These are phyloP conservation scores for Metarhizium brunneum DNA, from an alignment of 2,329 filamentous ascomycete genomes.

Conservation along the genomic window DNA sequence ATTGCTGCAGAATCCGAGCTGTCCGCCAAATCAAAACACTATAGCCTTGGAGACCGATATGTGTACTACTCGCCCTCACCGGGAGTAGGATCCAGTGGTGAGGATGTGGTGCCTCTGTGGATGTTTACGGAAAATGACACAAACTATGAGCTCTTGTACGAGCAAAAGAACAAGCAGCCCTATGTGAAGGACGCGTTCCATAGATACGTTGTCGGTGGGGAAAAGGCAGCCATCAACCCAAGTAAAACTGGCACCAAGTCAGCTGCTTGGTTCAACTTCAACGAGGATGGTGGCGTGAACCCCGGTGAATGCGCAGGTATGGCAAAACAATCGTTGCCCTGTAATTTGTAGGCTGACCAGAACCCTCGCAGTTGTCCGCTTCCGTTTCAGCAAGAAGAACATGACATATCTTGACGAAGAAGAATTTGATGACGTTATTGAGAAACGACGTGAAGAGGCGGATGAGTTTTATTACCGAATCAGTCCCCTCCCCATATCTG, in stretches of 20 bases:
- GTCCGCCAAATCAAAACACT: slow-evolving; percentile 67
- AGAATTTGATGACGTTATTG: slow-evolving; percentile 81
- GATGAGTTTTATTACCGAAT: slow-evolving; percentile 94
- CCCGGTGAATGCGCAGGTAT: slow-evolving; percentile 86
- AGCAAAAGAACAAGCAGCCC: slow-evolving; percentile 65
- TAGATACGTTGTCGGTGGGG: slow-evolving; percentile 70
- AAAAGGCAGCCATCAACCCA: slow-evolving; percentile 77
- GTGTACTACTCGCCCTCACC: slow-evolving; percentile 84
- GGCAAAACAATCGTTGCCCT: not conserved
- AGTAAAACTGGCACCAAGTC: slow-evolving; percentile 74
- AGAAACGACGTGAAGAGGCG: slow-evolving; percentile 77
- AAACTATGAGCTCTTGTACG: slow-evolving; percentile 71
- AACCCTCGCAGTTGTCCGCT: slow-evolving; percentile 62
- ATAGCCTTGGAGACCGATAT: slow-evolving; percentile 73
- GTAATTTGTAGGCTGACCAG: not conserved
- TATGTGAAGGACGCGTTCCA: slow-evolving; percentile 97
- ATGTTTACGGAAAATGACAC: slow-evolving; percentile 96
- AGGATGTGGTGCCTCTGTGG: slow-evolving; percentile 77
- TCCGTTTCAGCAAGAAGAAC: slow-evolving; percentile 69
- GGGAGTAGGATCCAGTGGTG: slow-evolving; percentile 65
- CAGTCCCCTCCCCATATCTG: slow-evolving; percentile 85
- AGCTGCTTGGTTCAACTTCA: slow-evolving; percentile 86
- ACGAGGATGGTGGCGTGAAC: slow-evolving; percentile 76
- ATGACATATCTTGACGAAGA: slow-evolving; percentile 85
- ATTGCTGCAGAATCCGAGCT: slow-evolving; percentile 58